Percentiles rank a stretch among this genome's conserved stretches.
Conservation (phyloP, 202 grass and related monocot species). For the Panicum hallii region DNA sequence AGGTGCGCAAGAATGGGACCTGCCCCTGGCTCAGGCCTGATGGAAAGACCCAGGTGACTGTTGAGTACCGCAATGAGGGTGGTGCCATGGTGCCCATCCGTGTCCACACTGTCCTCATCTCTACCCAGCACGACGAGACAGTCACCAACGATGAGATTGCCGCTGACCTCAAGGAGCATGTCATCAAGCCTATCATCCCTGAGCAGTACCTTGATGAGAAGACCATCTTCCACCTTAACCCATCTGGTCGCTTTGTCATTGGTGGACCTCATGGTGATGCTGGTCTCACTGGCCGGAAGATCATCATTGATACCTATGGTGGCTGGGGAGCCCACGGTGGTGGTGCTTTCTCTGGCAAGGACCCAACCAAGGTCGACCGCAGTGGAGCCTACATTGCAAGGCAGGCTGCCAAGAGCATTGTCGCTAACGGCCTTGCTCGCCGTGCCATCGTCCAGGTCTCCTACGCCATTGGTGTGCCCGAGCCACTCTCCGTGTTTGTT, state of each 20-base stretch:
- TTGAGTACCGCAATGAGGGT: constrained; percentile 69
- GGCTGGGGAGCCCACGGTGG: constrained; percentile 82
- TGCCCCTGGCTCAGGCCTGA: constrained; percentile 77
- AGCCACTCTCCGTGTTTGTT: constrained; percentile 71
- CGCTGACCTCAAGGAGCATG: constrained; percentile 71
- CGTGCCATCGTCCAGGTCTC: constrained; percentile 76
- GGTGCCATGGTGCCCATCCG: constrained; percentile 74
- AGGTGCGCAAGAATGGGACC: constrained; percentile 74
- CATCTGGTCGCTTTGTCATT: constrained; percentile 75
- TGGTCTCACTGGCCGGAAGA: constrained; percentile 76
- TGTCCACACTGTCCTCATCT: constrained; percentile 78
- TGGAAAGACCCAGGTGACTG: constrained; percentile 79
- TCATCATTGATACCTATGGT: constrained; percentile 80
- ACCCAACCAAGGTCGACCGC: constrained; percentile 77
- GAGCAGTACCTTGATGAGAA: constrained; percentile 76
- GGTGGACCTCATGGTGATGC: constrained; percentile 78
- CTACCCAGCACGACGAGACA: constrained; percentile 80
- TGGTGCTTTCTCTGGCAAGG: constrained; percentile 85
- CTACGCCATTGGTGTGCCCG: constrained; percentile 71
- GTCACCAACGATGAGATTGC: constrained; percentile 81
- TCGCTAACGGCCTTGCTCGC: constrained; percentile 70
- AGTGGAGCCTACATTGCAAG: constrained; percentile 74
- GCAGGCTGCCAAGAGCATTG: constrained; percentile 78
- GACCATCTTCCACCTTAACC: constrained; percentile 79
- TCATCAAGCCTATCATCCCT: constrained; percentile 67